phyloP scores from a whole-genome alignment of 257 asterid species.

The Solanum clarkiae region DNA sequence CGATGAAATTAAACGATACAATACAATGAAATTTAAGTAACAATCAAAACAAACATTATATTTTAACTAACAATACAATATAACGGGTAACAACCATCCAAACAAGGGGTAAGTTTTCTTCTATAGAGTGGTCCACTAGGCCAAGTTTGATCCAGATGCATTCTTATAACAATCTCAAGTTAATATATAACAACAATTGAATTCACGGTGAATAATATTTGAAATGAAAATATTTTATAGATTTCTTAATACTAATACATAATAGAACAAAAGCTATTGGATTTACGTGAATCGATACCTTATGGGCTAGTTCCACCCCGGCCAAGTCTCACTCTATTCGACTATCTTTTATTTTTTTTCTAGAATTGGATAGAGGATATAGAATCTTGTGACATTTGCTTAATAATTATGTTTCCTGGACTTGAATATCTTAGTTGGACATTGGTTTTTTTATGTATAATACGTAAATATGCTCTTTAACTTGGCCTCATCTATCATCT shows the following conservation, averaged over 20 bases:
- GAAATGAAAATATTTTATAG: background rate
- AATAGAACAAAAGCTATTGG: background rate
- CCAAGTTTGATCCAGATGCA: background rate
- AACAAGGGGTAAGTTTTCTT: background rate
- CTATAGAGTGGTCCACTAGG: background rate
- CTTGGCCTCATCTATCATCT: no score
- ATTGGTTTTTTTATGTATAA: background rate
- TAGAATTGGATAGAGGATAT: background rate
- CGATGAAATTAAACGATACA: no score
- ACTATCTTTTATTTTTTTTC: background rate
- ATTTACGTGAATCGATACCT: background rate
- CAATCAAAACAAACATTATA: no score
- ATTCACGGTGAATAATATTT: background rate
- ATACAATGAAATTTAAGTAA: no score
- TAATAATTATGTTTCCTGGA: background rate
- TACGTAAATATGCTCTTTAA: no score
- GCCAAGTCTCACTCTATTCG: background rate
- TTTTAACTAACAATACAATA: no score
- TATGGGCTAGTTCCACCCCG: background rate
- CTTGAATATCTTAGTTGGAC: background rate
- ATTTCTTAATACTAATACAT: background rate
- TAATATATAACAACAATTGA: background rate
- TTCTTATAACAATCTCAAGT: background rate
- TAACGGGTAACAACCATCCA: no score
- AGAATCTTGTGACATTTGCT: background rate